A percentile compares a stretch with the other conserved stretches of the same genome.
Evolutionary conservation across 305 asterid genomes (phyloP).

Genomic region (Andrographis paniculata): DNA sequence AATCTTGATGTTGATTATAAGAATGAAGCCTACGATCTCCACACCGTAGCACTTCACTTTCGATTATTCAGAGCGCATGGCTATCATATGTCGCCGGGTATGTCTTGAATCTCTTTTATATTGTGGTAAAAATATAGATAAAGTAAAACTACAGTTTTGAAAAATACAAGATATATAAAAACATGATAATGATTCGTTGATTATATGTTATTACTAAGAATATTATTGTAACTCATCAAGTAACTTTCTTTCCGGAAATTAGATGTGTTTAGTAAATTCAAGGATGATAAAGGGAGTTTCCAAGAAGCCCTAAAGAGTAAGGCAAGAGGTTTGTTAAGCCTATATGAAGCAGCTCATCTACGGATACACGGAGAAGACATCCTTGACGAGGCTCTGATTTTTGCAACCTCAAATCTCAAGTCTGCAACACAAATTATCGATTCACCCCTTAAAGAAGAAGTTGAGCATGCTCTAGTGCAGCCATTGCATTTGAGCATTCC

Average conservation of each 20-base stretch:
- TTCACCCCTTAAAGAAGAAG: slow-evolving; percentile 14
- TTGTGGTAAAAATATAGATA: too few relatives aligned
- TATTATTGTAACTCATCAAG: too few relatives aligned
- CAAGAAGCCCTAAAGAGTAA: slow-evolving; percentile 13
- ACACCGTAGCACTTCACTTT: slow-evolving; percentile 23
- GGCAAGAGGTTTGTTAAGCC: slow-evolving; percentile 21
- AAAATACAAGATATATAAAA: too few relatives aligned
- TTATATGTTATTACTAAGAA: too few relatives aligned
- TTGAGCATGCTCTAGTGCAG: slow-evolving; percentile 22
- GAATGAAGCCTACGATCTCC: slow-evolving; percentile 19
- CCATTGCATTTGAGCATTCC: slow-evolving; percentile 23
- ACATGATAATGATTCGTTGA: too few relatives aligned
- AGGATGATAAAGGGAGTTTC: slow-evolving; percentile 17
- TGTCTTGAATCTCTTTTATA: too few relatives aligned
- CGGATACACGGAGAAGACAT: slow-evolving; percentile 21
- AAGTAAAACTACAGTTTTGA: too few relatives aligned
- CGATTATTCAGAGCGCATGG: slow-evolving; percentile 35
- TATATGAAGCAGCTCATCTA: slow-evolving; percentile 26
- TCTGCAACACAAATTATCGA: slow-evolving; percentile 1
- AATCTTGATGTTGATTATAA: slow-evolving; percentile 18
- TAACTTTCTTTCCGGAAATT: neutral
- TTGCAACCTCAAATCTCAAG: slow-evolving; percentile 17
- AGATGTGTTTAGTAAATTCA: slow-evolving; percentile 21
- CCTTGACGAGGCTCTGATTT: slow-evolving; percentile 23
- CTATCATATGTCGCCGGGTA: slow-evolving; percentile 23